Base-by-base conservation (phyloP, 2,329 filamentous ascomycete genomes). In the Aspergillus sp. region DNA sequence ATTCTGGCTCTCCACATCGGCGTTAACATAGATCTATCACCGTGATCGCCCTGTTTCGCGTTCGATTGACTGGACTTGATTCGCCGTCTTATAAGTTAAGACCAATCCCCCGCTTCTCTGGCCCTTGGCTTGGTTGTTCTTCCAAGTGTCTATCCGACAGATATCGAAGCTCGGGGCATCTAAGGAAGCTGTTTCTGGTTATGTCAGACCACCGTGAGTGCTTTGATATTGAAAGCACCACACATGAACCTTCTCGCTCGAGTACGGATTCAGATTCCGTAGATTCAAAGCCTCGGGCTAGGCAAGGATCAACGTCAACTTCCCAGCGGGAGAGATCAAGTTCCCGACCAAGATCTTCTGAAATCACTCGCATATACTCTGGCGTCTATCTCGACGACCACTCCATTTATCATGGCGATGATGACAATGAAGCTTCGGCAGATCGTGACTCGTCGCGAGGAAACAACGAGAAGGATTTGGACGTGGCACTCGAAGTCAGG, bases 341-440 rank as follows among this genome's bases (percentile, higher is more conserved):
- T 15, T 66, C 65, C 5, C 56, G 60, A 37, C 44, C 55, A 4
- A 54, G 61, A 12, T 55, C 58, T 17, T 15, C 40, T 12, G 56
- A 60, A 20, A 55, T 73, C 1, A 59, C 67, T 41, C 62, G 68
- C 19, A 60, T 71, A 3, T 65, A 70, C 58, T 73, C 72, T 1
- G 70, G 62, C 3, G 65, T 64, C 20, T 68, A 74, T 55, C 61
- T 72, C 1, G 72, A 76, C 51, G 71, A 76, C 52, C 63, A 71
- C 6, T 68, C 67, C 7, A 57, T 69, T 6, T 75, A 73, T 30
- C 65, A 73, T 47, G 67, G 62, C 22, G 64, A 67, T 17, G 52
- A 65, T 30, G 61, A 64, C 34, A 48, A 55, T 27, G 51, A 24
- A 39, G 15, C 20, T 15, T 44, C 44, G 4, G 9, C 20, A n/a